Evolutionary conservation across 129 eudicot genomes (phyloP).

Genomic region (Ambrosia artemisiifolia): DNA sequence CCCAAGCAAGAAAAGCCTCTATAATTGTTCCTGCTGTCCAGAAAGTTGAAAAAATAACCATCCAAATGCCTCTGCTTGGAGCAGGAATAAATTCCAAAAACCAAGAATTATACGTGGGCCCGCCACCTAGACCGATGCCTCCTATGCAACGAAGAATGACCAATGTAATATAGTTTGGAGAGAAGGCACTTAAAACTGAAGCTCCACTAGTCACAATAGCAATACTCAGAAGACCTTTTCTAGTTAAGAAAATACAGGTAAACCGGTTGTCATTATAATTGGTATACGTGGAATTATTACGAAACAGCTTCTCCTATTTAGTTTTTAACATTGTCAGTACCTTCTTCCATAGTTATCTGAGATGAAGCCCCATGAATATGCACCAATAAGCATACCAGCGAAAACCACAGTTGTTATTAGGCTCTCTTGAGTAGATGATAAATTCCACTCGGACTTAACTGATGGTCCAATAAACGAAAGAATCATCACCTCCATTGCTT

Average conservation of each 20-base stretch:
- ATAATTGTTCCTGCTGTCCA: conserved; percentile 73
- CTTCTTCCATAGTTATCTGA: conserved; percentile 75
- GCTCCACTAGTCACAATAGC: conserved; percentile 62
- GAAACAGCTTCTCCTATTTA: conserved; percentile 5
- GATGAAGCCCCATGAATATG: conserved; percentile 71
- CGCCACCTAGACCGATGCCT: conserved; percentile 83
- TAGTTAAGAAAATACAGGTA: conserved; percentile 31
- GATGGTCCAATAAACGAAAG: conserved; percentile 71
- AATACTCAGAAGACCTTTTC: conserved; percentile 72
- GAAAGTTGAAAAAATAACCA: conserved; percentile 67
- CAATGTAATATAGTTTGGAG: conserved; percentile 61
- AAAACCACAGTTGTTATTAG: conserved; percentile 72
- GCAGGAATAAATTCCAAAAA: conserved; percentile 81
- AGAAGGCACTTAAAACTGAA: conserved; percentile 58
- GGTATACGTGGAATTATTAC: not conserved
- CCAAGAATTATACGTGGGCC: conserved; percentile 71
- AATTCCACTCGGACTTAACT: conserved; percentile 60
- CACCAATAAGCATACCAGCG: conserved; percentile 75
- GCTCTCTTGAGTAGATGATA: conserved; percentile 63
- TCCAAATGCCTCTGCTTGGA: conserved; percentile 77
- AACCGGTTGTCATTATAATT: conserved; percentile 20
- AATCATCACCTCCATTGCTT: conserved; percentile 86
- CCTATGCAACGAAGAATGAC: conserved; percentile 63
- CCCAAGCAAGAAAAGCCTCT: conserved; percentile 85
- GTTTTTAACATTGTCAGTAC: conserved; percentile 13